Base-by-base conservation (phyloP, 352 stramenopile genomes). In the Phytophthora pinifolia region DNA sequence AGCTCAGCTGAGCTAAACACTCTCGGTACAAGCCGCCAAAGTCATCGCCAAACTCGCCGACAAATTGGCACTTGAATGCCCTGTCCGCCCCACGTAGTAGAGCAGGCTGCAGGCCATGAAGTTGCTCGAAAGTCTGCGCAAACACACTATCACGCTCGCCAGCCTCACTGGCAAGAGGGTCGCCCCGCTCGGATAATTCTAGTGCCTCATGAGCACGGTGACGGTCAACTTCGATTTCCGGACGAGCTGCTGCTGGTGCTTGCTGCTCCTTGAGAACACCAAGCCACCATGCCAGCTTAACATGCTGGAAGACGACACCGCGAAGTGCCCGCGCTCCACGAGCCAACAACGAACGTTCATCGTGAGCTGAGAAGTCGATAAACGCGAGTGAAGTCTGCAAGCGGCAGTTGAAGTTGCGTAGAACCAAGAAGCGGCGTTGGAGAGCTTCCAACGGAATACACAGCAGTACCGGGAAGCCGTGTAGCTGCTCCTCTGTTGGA, bases 21-120 rank as follows among this genome's bases (percentile, higher is more conserved):
- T 97, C 89, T 31, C 89, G 86, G 65, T 97, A 97, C 15, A 96
- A 61, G 0, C 89, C 89, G 14, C 88, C 89, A 60, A 96, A 96
- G 46, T 97, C 89, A 41, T 97, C 86, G 3, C 84, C 88, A 61
- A 92, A 94, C 60, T 97, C 88, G 2, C 88, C 89, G 3, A 96
- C 86, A 42, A 97, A 97, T 50, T 96, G 82, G 46, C 83, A 95
- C 59, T 96, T 96, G 70, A 97, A 98, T 10, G 94, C 76, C 22
- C 93, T 86, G 17, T 96, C 89, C 2, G 79, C 70, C 1, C 88
- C 83, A 17, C 90, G 75, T 31, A 97, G 57, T 9, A 95, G 65
- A 8, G 86, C 89, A n/a, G 89, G 88, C 51, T 96, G 86, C 14
- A 95, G 74, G 3, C 62, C 42, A 43, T 97, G 88, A 8, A 97